Evolutionary conservation across 192 early-diverging fungal species (phyloP).

Genomic region (Coemansia sp.): DNA sequence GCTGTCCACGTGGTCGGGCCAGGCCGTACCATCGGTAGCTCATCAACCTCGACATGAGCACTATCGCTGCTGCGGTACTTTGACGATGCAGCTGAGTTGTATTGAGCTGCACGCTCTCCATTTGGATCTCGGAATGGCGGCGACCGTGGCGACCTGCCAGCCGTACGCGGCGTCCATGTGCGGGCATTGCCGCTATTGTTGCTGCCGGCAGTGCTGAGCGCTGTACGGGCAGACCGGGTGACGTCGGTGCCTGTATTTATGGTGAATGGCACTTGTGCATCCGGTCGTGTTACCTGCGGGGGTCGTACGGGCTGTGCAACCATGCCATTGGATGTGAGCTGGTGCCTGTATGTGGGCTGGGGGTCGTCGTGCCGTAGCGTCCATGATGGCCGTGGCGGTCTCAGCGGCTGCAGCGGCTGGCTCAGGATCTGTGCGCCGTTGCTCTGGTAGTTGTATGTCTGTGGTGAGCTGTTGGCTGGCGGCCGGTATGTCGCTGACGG

Average conservation of each 20-base stretch:
- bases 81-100: conserved; percentile 9
- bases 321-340: conserved; percentile 34
- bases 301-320: conserved; percentile 19
- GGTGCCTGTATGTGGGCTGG: conserved; percentile 28
- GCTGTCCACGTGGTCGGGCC: conserved; percentile 6
- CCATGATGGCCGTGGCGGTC: conserved; percentile 47
- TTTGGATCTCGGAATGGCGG: conserved; percentile 12
- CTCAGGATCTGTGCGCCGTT: conserved; percentile 28
- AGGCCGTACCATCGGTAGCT: conserved; percentile 37
- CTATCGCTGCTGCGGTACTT: conserved; percentile 46
- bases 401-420: conserved; percentile 39
- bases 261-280: conserved; percentile 18
- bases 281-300: not conserved
- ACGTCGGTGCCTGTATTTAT: conserved; percentile 26
- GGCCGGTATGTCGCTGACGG: conserved; percentile 7
- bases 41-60: conserved; percentile 44
- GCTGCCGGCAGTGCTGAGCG: not conserved
- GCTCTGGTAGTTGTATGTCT: conserved; percentile 4
- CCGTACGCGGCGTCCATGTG: conserved; percentile 2
- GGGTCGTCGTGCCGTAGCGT: conserved; percentile 42
- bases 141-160: conserved; percentile 3
- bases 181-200: conserved; percentile 2
- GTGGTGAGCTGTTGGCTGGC: conserved; percentile 2
- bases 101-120: conserved; percentile 24
- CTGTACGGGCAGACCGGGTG: not conserved